Evolutionary conservation across 306 rosid species (phyloP).

Genomic region (Senna tora): DNA sequence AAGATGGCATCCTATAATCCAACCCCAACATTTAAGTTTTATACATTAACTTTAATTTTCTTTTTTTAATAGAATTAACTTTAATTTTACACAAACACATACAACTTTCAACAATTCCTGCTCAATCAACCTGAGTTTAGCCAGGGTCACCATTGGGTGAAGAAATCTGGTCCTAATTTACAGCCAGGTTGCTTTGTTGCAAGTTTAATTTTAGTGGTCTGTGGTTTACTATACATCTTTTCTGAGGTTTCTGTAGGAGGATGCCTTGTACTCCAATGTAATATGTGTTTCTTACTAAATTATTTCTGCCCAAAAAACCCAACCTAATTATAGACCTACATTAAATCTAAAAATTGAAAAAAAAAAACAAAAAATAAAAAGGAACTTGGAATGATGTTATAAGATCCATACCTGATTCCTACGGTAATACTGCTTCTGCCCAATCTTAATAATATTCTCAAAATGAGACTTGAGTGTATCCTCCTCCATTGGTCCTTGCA

Average conservation of each 20-base stretch:
- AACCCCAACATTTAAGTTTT: neutral
- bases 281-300: neutral
- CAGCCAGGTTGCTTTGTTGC: neutral
- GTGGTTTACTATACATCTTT: neutral
- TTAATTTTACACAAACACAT: neutral
- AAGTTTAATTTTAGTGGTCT: neutral
- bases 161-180: neutral
- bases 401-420: slow-evolving; percentile 78
- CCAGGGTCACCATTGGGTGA: neutral
- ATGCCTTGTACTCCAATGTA: neutral
- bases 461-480: slow-evolving; percentile 90
- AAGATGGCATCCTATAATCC: neutral
- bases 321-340: neutral
- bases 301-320: neutral
- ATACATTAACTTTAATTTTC: no score
- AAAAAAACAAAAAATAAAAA: neutral
- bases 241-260: neutral
- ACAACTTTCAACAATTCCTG: neutral
- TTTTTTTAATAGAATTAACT: no score
- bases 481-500: slow-evolving; percentile 98
- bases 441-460: slow-evolving; percentile 87
- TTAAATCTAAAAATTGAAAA: slow-evolving; percentile 1
- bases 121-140: neutral
- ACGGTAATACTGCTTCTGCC: slow-evolving; percentile 76
- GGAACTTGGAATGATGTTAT: neutral